Evolutionary conservation across 202 grass and related monocot species (phyloP).

Genomic region (Zoysia matrella): DNA sequence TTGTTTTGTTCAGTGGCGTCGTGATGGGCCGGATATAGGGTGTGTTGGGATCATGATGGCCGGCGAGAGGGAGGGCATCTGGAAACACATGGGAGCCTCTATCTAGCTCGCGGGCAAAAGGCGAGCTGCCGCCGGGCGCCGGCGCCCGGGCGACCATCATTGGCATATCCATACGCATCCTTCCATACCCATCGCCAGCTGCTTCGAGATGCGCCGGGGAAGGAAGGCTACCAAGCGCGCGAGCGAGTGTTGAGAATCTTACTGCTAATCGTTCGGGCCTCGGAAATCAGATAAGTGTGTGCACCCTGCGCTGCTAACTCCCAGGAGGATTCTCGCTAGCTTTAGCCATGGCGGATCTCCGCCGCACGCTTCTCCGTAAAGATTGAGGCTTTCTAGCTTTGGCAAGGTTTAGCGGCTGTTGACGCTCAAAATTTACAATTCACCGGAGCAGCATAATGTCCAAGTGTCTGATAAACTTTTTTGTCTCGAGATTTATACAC

Average conservation of each 20-base stretch:
- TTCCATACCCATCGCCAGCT: conserved; percentile 8
- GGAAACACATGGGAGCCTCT: conserved; percentile 56
- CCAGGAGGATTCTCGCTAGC: conserved; percentile 35
- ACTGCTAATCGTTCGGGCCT: conserved; percentile 46
- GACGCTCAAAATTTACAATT: too few species aligned
- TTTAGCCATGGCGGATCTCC: conserved; percentile 31
- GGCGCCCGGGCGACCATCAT: conserved; percentile 43
- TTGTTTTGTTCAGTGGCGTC: conserved; percentile 32
- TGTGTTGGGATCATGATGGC: conserved; percentile 48
- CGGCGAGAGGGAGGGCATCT: conserved; percentile 41
- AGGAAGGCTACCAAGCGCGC: not conserved
- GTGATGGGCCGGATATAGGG: conserved; percentile 1
- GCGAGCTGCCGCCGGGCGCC: not conserved
- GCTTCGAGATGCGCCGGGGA: not conserved
- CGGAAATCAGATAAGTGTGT: conserved; percentile 11
- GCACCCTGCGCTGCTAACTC: conserved; percentile 27
- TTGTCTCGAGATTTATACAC: too few species aligned
- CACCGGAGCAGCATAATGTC: too few species aligned
- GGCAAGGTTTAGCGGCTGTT: too few species aligned
- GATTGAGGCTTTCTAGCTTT: conserved; percentile 44
- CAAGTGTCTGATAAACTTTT: too few species aligned
- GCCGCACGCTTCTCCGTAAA: conserved; percentile 47
- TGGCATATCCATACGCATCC: conserved; percentile 24
- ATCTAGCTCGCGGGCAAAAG: conserved; percentile 30
- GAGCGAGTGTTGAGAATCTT: conserved; percentile 37